Evolutionary conservation across 495 filamentous ascomycete genomes (phyloP).

Genomic region (Ascodesmis nigricans): DNA sequence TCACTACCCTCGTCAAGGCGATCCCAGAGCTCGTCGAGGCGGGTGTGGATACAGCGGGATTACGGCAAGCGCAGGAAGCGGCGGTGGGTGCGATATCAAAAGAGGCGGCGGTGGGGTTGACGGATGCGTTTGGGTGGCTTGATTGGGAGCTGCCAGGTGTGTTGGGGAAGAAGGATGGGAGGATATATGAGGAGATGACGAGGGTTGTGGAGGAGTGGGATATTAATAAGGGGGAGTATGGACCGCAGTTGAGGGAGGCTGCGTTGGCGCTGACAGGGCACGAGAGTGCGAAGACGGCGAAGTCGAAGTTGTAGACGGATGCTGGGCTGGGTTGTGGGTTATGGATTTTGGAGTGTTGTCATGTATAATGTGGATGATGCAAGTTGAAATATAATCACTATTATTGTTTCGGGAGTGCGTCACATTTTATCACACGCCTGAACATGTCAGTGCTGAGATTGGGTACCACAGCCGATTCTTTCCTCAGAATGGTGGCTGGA

Average conservation of each 20-base stretch:
- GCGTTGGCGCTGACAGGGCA: conserved; percentile 1
- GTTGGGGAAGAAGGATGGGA: conserved; percentile 13
- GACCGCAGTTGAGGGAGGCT: conserved; percentile 1
- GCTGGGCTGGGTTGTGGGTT: no score
- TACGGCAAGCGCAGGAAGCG: conserved; percentile 12
- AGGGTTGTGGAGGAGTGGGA: conserved; percentile 6
- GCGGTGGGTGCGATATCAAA: conserved; percentile 9
- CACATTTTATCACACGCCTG: no score
- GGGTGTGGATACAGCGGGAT: conserved; percentile 10
- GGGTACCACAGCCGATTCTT: no score
- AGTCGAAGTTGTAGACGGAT: conserved; percentile 3
- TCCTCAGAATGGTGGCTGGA: no score
- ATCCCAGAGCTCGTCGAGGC: conserved; percentile 17
- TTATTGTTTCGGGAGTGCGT: no score
- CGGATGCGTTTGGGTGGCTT: conserved; percentile 16
- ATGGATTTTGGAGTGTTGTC: no score
- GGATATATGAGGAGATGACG: conserved; percentile 16
- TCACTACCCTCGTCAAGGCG: conserved; percentile 11
- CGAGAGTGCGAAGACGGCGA: not conserved
- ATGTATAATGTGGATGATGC: no score
- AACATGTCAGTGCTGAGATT: no score
- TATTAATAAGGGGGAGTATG: conserved; percentile 10
- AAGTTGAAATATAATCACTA: no score
- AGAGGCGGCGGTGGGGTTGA: conserved; percentile 10
- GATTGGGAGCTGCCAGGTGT: conserved; percentile 12